A percentile compares a stretch with the other conserved stretches of the same genome.
phyloP scores from a whole-genome alignment of 345 rosid genomes.

The Pseudoturritis turrita region DNA sequence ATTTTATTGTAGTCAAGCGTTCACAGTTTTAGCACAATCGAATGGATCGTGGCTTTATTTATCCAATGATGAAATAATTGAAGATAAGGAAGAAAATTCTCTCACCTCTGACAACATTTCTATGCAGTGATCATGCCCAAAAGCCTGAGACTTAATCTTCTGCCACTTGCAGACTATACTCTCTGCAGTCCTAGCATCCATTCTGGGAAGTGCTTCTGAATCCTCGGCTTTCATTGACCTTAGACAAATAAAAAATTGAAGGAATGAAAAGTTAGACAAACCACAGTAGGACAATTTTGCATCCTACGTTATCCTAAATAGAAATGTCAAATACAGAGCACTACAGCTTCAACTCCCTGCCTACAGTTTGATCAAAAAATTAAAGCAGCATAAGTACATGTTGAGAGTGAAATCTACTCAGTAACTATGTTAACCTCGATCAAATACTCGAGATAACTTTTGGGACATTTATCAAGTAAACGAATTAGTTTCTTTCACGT shows the following conservation, averaged over 20 bases:
- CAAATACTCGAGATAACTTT: too few species aligned
- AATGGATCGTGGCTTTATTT: too few species aligned
- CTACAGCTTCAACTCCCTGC: not conserved
- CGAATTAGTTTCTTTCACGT: too few species aligned
- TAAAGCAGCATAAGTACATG: not conserved
- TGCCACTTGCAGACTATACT: slow-evolving; percentile 78
- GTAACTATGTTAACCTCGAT: not conserved
- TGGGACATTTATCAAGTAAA: too few species aligned
- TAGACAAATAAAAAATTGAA: not conserved
- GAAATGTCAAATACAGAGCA: not conserved
- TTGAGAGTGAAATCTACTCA: not conserved
- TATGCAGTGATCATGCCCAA: too few species aligned
- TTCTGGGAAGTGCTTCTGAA: slow-evolving; percentile 50
- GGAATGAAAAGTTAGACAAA: not conserved
- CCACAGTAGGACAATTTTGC: not conserved
- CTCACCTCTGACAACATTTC: slow-evolving; percentile 74
- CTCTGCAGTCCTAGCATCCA: slow-evolving; percentile 88
- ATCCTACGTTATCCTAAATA: not conserved
- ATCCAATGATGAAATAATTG: too few species aligned
- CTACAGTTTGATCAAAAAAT: not conserved
- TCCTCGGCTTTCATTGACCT: slow-evolving; percentile 31
- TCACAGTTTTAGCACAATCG: too few species aligned
- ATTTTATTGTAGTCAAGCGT: not conserved
- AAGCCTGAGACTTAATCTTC: slow-evolving; percentile 76
- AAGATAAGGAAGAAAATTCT: too few species aligned